Evolutionary conservation across 2,329 filamentous ascomycete species (phyloP).

Genomic region (Pestalotiopsis sp.): DNA sequence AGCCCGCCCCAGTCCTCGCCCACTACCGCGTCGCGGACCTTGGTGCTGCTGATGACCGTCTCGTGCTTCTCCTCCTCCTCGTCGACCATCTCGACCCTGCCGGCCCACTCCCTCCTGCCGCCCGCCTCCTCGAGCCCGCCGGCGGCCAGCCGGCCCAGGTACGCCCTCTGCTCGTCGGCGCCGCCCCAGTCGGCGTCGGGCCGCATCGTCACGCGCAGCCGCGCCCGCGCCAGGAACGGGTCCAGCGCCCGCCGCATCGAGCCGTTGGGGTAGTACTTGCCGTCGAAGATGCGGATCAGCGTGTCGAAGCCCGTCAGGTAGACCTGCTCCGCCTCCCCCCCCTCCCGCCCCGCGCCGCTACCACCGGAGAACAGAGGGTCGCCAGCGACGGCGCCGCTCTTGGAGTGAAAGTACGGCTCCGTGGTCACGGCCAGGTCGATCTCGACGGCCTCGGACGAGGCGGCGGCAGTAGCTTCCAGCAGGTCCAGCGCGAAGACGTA

Average conservation of each 20-base stretch:
- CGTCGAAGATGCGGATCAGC: conserved; percentile 69
- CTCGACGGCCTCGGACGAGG: conserved; percentile 22
- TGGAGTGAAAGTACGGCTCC: conserved; percentile 74
- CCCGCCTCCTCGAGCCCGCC: conserved; percentile 52
- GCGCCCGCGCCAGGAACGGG: conserved; percentile 65
- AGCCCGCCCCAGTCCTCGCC: conserved; percentile 49
- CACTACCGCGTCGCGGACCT: conserved; percentile 60
- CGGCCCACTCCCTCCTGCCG: conserved; percentile 60
- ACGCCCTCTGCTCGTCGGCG: conserved; percentile 55
- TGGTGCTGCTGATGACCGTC: conserved; percentile 60
- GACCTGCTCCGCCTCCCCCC: conserved; percentile 50
- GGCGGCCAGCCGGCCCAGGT: conserved; percentile 53
- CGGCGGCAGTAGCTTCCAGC: conserved; percentile 21
- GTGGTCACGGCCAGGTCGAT: conserved; percentile 73
- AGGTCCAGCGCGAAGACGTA: conserved; percentile 64
- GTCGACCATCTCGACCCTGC: conserved; percentile 61
- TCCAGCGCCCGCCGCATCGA: conserved; percentile 58
- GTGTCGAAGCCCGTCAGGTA: conserved; percentile 80
- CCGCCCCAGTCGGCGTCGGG: conserved; percentile 63
- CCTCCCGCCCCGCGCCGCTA: conserved; percentile 10
- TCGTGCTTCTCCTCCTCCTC: conserved; percentile 44
- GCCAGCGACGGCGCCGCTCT: conserved; percentile 59
- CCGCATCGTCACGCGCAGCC: conserved; percentile 66
- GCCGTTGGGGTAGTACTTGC: conserved; percentile 67
- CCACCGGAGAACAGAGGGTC: conserved; percentile 15